Conservation (phyloP, 768 basidiomycete species). For the Suillus cothurnatus region DNA sequence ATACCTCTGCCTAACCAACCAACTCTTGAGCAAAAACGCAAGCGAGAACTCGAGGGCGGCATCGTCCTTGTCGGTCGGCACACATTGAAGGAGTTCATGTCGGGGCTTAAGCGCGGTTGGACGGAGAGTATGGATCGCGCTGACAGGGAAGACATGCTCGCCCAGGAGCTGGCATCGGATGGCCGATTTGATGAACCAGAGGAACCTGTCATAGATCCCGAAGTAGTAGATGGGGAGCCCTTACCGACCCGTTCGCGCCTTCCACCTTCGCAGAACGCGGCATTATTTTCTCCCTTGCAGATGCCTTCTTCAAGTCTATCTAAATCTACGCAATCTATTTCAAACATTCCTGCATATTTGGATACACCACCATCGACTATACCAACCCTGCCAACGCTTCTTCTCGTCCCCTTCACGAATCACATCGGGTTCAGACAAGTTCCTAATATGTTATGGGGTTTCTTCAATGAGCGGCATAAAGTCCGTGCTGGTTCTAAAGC, state of each 20-base stretch:
- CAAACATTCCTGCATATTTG: slow-evolving; percentile 31
- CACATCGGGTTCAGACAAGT: slow-evolving; percentile 82
- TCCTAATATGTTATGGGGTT: slow-evolving; percentile 88
- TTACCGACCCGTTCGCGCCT: slow-evolving; percentile 44
- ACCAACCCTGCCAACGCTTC: slow-evolving; percentile 77
- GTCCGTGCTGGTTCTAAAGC: slow-evolving; percentile 83
- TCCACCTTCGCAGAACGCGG: slow-evolving; percentile 34
- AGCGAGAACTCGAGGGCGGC: slow-evolving; percentile 78
- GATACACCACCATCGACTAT: slow-evolving; percentile 56
- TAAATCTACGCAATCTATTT: slow-evolving; percentile 22
- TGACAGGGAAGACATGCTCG: slow-evolving; percentile 72
- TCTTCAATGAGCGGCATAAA: slow-evolving; percentile 86
- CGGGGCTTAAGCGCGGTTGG: slow-evolving; percentile 86
- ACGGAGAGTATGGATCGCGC: slow-evolving; percentile 66
- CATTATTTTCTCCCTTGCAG: slow-evolving; percentile 36
- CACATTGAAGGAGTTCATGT: slow-evolving; percentile 94
- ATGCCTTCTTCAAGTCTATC: slow-evolving; percentile 18
- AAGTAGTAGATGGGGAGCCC: slow-evolving; percentile 39
- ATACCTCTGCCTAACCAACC: slow-evolving; percentile 55
- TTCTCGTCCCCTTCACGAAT: slow-evolving; percentile 74
- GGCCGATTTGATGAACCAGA: slow-evolving; percentile 75
- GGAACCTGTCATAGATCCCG: slow-evolving; percentile 27
- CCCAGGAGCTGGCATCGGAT: slow-evolving; percentile 68
- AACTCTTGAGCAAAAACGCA: slow-evolving; percentile 51
- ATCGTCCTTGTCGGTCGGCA: slow-evolving; percentile 84